A percentile compares a stretch with the other conserved stretches of the same genome.
These are phyloP conservation scores for Talaromyces sp. DNA, from an alignment of 2,329 filamentous ascomycete genomes.

Conservation along the genomic window DNA sequence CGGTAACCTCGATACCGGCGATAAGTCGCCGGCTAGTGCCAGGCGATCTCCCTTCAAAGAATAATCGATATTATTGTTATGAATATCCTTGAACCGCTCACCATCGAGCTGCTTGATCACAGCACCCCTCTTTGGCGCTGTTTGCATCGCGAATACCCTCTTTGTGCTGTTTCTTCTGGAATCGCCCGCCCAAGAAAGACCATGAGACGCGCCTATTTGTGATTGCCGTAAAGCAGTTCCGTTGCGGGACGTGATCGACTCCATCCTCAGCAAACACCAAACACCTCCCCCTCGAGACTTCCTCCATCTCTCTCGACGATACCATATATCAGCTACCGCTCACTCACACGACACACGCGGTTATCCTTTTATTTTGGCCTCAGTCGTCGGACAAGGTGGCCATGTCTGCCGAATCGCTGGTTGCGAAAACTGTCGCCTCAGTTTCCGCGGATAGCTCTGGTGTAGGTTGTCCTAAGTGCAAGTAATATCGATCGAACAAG, in stretches of 20 bases:
- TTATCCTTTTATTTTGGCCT: background rate
- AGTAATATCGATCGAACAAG: background rate
- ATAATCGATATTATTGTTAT: background rate
- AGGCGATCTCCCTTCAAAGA: background rate
- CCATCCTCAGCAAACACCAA: background rate
- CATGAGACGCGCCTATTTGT: background rate
- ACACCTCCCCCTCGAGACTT: background rate
- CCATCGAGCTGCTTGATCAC: background rate
- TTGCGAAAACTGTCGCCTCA: background rate
- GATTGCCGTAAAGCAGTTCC: background rate
- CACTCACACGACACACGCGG: background rate
- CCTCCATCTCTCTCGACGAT: background rate
- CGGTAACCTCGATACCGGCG: background rate
- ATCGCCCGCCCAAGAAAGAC: background rate
- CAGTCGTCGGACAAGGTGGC: background rate
- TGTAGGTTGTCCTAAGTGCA: conserved; percentile 18
- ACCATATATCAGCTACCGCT: background rate
- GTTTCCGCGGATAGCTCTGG: conserved; percentile 18
- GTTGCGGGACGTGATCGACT: background rate
- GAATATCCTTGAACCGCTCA: background rate
- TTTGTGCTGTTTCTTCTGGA: background rate
- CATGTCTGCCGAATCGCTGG: conserved; percentile 3
- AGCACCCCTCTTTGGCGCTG: background rate
- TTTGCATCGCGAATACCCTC: background rate
- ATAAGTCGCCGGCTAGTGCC: background rate